These are phyloP conservation scores for Sedum album DNA, from an alignment of 164 flowering plant species.

Conservation along the genomic window DNA sequence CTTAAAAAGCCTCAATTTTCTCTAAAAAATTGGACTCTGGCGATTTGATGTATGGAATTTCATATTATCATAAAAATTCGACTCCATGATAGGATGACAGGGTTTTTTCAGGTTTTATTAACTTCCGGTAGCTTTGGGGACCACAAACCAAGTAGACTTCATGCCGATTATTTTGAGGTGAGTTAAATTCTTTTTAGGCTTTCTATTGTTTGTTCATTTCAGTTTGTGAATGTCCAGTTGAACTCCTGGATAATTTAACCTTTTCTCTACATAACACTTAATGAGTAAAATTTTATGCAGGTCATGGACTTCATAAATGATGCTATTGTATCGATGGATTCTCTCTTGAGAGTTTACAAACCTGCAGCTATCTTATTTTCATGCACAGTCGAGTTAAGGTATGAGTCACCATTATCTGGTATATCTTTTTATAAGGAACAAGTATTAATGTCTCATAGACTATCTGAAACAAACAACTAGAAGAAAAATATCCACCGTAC, in stretches of 20 bases:
- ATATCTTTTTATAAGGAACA: not conserved
- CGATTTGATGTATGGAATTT: not conserved
- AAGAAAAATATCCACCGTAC: not conserved
- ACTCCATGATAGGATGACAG: not conserved
- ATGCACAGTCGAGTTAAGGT: constrained; percentile 67
- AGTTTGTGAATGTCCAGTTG: not conserved
- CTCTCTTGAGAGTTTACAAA: constrained; percentile 63
- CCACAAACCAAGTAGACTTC: constrained; percentile 35
- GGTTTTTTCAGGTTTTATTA: constrained; percentile 40
- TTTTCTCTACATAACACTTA: not conserved
- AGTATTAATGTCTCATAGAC: not conserved
- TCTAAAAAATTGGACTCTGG: not conserved
- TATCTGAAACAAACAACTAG: not conserved
- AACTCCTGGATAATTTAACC: not conserved
- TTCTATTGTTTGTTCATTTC: not conserved
- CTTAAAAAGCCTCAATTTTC: not conserved
- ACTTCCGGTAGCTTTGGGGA: constrained; percentile 44
- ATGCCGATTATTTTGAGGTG: constrained; percentile 68
- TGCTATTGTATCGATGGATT: constrained; percentile 68
- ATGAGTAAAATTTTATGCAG: constrained; percentile 24
- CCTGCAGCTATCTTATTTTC: constrained; percentile 72
- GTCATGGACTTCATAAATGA: constrained; percentile 97
- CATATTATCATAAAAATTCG: not conserved
- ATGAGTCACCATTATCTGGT: not conserved
- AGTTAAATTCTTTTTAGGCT: constrained; percentile 12